A percentile compares a stretch with the other conserved stretches of the same genome.
Conservation (phyloP, 2,329 filamentous ascomycete genomes). For the Ophiosphaerella herpotricha region DNA sequence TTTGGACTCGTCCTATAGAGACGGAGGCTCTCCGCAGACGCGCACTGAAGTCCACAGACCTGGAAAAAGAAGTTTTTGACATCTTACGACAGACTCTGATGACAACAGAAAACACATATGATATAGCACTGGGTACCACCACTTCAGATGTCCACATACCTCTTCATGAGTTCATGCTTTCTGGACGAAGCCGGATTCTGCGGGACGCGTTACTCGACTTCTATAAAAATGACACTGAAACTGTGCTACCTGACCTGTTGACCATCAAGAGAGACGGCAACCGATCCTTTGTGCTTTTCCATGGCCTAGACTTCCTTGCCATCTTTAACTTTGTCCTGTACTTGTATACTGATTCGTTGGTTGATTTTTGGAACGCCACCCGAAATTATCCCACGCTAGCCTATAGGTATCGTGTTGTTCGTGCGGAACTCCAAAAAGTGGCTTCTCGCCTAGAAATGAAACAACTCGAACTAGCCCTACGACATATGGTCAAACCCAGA, state of each 20-base stretch:
- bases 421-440: constrained; percentile 86
- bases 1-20: constrained; percentile 55
- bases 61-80: constrained; percentile 65
- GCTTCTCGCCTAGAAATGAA: constrained; percentile 71
- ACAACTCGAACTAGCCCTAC: constrained; percentile 75
- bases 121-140: constrained; percentile 57
- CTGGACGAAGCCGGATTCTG: constrained; percentile 72
- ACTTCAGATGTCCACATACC: constrained; percentile 74
- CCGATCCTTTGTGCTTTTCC: constrained; percentile 66
- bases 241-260: constrained; percentile 64
- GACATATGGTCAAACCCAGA: constrained; percentile 71
- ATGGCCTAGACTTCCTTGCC: constrained; percentile 74
- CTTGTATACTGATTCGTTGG: constrained; percentile 75
- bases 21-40: constrained; percentile 59
- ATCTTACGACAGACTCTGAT: constrained; percentile 45
- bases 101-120: constrained; percentile 50
- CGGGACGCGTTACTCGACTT: constrained; percentile 61
- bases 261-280: constrained; percentile 59
- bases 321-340: constrained; percentile 80
- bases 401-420: constrained; percentile 76
- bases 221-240: constrained; percentile 60
- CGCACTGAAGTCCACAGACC: constrained; percentile 66
- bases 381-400: constrained; percentile 68
- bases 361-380: constrained; percentile 87
- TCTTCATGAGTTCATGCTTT: constrained; percentile 79